These are phyloP conservation scores for Diplodia intermedia DNA, from an alignment of 2,329 filamentous ascomycete genomes.

Conservation along the genomic window DNA sequence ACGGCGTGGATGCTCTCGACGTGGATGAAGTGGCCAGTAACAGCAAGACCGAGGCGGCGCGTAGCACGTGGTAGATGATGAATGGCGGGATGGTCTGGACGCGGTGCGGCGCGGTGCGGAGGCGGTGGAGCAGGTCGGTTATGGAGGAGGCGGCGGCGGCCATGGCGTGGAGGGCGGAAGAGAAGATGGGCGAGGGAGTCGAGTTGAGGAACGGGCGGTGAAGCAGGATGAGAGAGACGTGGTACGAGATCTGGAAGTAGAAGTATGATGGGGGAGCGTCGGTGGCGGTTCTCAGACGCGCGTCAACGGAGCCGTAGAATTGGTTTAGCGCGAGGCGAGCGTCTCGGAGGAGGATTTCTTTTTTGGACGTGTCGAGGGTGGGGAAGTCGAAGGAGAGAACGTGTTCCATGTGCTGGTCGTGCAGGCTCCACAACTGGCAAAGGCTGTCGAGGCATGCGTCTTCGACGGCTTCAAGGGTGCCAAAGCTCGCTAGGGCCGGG, in stretches of 20 bases:
- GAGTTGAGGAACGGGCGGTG: too few species aligned
- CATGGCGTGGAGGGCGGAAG: too few species aligned
- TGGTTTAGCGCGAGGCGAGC: not conserved
- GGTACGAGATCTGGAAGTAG: too few species aligned
- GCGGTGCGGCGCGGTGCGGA: not conserved
- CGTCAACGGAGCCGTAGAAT: not conserved
- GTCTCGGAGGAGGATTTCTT: not conserved
- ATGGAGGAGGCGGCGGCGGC: not conserved
- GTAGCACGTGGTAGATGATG: not conserved
- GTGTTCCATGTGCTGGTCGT: not conserved
- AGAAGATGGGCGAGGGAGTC: too few species aligned
- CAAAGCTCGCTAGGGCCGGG: too few species aligned
- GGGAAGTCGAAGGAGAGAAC: not conserved
- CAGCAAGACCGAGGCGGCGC: slow-evolving; percentile 35
- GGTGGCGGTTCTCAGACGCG: not conserved
- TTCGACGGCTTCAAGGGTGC: not conserved
- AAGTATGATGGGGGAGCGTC: too few species aligned
- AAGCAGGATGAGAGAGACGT: too few species aligned
- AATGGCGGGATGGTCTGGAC: not conserved
- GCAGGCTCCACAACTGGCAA: not conserved
- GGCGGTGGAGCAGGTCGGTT: not conserved
- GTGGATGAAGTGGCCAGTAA: not conserved
- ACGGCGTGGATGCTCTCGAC: not conserved
- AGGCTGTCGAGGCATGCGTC: not conserved
- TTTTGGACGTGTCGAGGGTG: not conserved